Base-by-base conservation (phyloP, 2,329 filamentous ascomycete genomes). In the Pseudogymnoascus sp. region DNA sequence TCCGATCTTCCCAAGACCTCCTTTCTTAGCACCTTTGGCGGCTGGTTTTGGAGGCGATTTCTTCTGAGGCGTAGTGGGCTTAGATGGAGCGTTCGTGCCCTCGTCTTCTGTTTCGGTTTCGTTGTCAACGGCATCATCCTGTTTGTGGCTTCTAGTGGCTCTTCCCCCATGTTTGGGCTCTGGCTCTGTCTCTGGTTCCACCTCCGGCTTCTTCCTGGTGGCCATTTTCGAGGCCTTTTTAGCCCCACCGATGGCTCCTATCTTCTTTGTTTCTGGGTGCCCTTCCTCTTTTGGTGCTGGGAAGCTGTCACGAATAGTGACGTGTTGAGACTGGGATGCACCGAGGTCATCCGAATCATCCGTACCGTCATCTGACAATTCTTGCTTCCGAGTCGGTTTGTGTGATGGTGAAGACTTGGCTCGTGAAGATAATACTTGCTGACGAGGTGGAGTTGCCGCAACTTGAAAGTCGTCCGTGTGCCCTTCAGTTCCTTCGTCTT, bases 381-480 rank as follows among this genome's bases (percentile, higher is more conserved):
- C 58, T 59, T 16, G 59, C 28, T 9, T 59, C 9, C 33, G 38
- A 38, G 33, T 58, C 25, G 22, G 22, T 36, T 45, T n/a, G 2
- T 33, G 60, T 36, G 25, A 58, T 6, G 42, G 38, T 16, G 30
- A 25, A 45, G 39, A 14, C 16, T 36, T 55, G 16, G 45, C 30
- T 16, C 62, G 63, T 30, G 45, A 52, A 19, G 55, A 49, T 28
- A 62, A 12, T 52, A 58, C 65, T 2, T 59, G 60, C 3, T 65
- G 64, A 33, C 62, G 64, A 38, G 67, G 64, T 19, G 71, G 71
- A 7, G 69, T 70, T 28, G 67, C 64, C 64, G 72, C 71, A 12
- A 71, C 67, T 63, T 73, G 71, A 23, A 73, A 73, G 36, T 66
- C 70, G 36, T 69, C 68, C 25, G 67, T 62, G n/a, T 69, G 67